Conservation (phyloP, 768 basidiomycete species). For the Auricularia cornea region DNA sequence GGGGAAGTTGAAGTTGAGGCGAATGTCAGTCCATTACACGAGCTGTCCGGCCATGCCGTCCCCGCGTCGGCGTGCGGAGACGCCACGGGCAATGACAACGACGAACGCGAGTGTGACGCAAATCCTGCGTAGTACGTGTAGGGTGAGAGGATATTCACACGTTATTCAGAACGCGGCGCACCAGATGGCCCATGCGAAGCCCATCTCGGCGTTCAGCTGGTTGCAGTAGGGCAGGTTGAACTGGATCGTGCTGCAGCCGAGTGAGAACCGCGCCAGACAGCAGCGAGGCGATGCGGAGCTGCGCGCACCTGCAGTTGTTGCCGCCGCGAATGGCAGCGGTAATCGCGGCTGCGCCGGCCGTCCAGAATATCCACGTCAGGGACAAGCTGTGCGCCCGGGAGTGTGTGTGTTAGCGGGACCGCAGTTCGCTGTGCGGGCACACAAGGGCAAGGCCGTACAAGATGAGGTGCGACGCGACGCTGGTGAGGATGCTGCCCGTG, state of each 20-base stretch:
- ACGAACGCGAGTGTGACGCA: constrained; percentile 54
- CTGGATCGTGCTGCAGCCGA: constrained; percentile 27
- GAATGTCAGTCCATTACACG: constrained; percentile 14
- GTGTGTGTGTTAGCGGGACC: background rate
- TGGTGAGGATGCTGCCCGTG: constrained; percentile 42
- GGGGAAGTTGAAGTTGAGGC: no score
- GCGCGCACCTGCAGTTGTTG: constrained; percentile 58
- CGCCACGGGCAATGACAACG: constrained; percentile 50
- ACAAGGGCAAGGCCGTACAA: constrained; percentile 39
- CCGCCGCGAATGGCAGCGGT: constrained; percentile 61
- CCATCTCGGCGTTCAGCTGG: constrained; percentile 58
- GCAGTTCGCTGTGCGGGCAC: background rate
- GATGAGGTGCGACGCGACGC: constrained; percentile 52
- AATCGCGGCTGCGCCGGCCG: constrained; percentile 61
- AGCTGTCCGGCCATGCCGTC: constrained; percentile 58
- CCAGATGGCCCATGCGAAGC: constrained; percentile 71
- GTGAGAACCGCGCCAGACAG: background rate
- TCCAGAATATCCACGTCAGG: constrained; percentile 74
- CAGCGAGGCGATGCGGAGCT: background rate
- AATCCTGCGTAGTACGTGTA: constrained; percentile 36
- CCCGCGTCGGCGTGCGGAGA: constrained; percentile 51
- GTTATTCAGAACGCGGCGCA: constrained; percentile 24
- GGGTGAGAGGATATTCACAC: background rate
- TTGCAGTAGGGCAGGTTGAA: constrained; percentile 51
- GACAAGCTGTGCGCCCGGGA: constrained; percentile 36